These are phyloP conservation scores for Boletus subcaerulescens DNA, from an alignment of 768 basidiomycete genomes.

Conservation along the genomic window DNA sequence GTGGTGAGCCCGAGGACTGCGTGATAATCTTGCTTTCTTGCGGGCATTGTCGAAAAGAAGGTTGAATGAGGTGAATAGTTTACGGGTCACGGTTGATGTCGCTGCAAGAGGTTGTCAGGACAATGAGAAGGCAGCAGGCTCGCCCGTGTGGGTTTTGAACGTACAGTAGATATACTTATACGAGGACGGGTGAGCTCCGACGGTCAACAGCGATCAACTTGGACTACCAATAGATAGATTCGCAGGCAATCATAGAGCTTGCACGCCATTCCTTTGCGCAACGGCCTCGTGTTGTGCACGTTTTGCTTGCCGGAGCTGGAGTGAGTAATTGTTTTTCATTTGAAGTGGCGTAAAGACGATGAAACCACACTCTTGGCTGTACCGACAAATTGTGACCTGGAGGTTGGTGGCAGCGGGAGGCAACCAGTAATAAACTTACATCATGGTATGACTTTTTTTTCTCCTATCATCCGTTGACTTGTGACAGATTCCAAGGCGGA, in stretches of 20 bases:
- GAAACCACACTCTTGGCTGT: conserved; percentile 11
- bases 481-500: background rate
- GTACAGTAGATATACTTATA: conserved; percentile 24
- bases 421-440: background rate
- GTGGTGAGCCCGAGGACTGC: conserved; percentile 44
- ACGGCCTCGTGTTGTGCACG: conserved; percentile 34
- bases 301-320: conserved; percentile 30
- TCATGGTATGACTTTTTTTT: background rate
- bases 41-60: conserved; percentile 28
- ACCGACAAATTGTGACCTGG: background rate
- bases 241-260: conserved; percentile 24
- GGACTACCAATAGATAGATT: conserved; percentile 19
- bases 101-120: conserved; percentile 5
- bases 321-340: conserved; percentile 31
- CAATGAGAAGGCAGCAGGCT: conserved; percentile 10
- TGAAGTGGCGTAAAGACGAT: conserved; percentile 15
- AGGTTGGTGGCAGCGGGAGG: background rate
- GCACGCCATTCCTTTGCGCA: conserved; percentile 16
- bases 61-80: conserved; percentile 7
- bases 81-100: conserved; percentile 7
- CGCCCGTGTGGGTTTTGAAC: conserved; percentile 8
- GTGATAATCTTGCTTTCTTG: conserved; percentile 30
- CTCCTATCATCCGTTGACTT: too few relatives aligned
- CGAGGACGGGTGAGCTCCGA: conserved; percentile 21
- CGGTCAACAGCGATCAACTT: conserved; percentile 24